Evolutionary conservation across 225 moss, liverwort and hornwort species (phyloP), one percentile per base, ranked within the genome.

Genomic region (Thuidium tamariscinum): DNA sequence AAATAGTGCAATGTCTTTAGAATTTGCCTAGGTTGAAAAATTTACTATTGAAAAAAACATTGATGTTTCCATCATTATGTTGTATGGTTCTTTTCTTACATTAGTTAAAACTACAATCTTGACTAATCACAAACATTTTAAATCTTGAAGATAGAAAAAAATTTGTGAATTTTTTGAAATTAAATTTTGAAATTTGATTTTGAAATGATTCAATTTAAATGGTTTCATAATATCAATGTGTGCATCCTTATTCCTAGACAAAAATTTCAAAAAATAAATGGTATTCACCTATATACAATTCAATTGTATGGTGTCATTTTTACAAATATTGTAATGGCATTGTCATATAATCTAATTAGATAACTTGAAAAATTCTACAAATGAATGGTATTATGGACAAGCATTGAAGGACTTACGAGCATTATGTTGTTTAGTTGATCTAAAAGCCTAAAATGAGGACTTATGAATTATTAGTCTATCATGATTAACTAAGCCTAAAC

Each of bases 231-330:
- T 29, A 6, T 46, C 29, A 46, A 6, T 17, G 6, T 29, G 3
- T 18, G 16, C 42, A 27, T 9, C 16, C 29, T 44, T 71, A 27
- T 0, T 3, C 5, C 29, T 1, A 1, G 3, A 1, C n/a, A 2
- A 0, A 10, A 16, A 2, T 27, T 19, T 71, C 2, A 16, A 15
- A 3, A 70, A 16, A 44, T 1, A 16, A 10, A 9, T 72, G 6
- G 0, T 46, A 46, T 46, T 46, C 18, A 11, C 7, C 18, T 17
- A 6, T 46, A 18, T 46, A 71, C 2, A 44, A 71, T 44, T 6
- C 17, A 44, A 44, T 44, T n/a, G n/a, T n/a, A n/a, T n/a, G n/a
- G n/a, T n/a, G n/a, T n/a, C n/a, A n/a, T n/a, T n/a, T n/a, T n/a
- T n/a, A n/a, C n/a, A n/a, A n/a, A n/a, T n/a, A n/a, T n/a, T n/a